These are phyloP conservation scores for Flueggea neowawraea DNA, from an alignment of 441 rosid genomes.

Conservation along the genomic window DNA sequence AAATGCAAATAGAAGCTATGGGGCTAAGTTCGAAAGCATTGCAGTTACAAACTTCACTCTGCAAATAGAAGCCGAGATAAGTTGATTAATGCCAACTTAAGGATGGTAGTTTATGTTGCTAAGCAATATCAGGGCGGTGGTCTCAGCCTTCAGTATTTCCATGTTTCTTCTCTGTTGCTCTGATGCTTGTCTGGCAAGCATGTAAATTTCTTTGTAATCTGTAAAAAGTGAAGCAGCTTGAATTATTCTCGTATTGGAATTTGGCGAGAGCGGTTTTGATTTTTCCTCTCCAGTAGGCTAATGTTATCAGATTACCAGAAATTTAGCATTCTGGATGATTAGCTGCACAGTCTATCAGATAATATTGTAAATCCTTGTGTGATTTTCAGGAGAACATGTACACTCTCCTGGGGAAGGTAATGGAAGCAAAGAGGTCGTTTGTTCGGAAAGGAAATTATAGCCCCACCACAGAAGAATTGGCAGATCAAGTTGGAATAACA, in stretches of 20 bases:
- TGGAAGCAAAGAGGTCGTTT: conserved; percentile 61
- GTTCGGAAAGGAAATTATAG: conserved; percentile 53
- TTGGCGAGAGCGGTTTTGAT: not conserved
- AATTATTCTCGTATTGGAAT: too few species aligned
- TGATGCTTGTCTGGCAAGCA: too few species aligned
- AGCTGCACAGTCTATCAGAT: too few species aligned
- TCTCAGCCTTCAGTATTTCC: conserved; percentile 26
- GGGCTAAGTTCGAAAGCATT: conserved; percentile 51
- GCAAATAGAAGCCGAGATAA: conserved; percentile 62
- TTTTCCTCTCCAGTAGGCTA: not conserved
- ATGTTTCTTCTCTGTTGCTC: too few species aligned
- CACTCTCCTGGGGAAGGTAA: conserved; percentile 52
- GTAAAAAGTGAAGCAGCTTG: too few species aligned
- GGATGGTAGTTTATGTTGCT: conserved; percentile 83
- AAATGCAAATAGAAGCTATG: conserved; percentile 29
- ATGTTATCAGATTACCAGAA: not conserved
- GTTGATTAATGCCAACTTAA: conserved; percentile 65
- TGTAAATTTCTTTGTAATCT: too few species aligned
- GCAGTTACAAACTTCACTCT: conserved; percentile 49
- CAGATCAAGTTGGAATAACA: conserved; percentile 65
- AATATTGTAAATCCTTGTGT: conserved; percentile 3
- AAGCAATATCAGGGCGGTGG: conserved; percentile 80
- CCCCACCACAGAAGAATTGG: conserved; percentile 66
- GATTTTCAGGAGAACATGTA: conserved; percentile 63
- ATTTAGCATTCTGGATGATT: not conserved